Base-by-base conservation (phyloP, 306 rosid species). In the Rubus parviflorus region DNA sequence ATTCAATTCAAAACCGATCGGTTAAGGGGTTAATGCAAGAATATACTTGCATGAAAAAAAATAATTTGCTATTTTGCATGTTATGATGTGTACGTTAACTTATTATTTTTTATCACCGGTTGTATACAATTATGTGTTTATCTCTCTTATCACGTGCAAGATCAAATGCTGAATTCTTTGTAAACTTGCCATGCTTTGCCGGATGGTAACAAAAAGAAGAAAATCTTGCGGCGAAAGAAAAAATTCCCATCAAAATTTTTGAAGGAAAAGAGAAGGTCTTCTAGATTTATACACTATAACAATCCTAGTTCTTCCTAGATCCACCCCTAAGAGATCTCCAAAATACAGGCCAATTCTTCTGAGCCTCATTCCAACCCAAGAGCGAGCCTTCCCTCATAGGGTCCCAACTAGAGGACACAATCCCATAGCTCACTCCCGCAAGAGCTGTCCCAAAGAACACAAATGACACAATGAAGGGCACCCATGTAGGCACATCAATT, bases 391-490 rank as follows among this genome's bases (percentile, higher is more conserved):
- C 92, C 77, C 92, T 90, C 56, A 85, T 12, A 19, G 96, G 98
- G 77, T 88, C 94, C 97, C 97, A 91, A 67, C 97, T 92, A 38
- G 97, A 83, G 83, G 98, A 94, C 77, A 90, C 98, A 83, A 92
- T 94, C 76, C 97, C 98, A 82, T 94, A 94, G 80, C 98, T 94
- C 57, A 94, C 97, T 5, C 97, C 98, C 51, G 87, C 75, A n/a
- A 94, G 74, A 11, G 97, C 97, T 43, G 98, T 88, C 35, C 97
- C 98, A 79, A 89, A 92, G 92, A 92, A 94, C 65, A 92, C 67
- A 84, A 92, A 92, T 20, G 97, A 94, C 42, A 90, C 93, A 43
- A 89, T 88, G 85, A 92, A 89, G 38, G 98, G 97, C n/a, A 94
- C 94, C 97, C 98, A 92, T 51, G 88, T 85, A 30, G 98, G 96